Percentiles rank a stretch among this genome's conserved stretches.
Evolutionary conservation across 805 yeast genomes (phyloP).

Genomic region (Cyberlindnera bimundalis): DNA sequence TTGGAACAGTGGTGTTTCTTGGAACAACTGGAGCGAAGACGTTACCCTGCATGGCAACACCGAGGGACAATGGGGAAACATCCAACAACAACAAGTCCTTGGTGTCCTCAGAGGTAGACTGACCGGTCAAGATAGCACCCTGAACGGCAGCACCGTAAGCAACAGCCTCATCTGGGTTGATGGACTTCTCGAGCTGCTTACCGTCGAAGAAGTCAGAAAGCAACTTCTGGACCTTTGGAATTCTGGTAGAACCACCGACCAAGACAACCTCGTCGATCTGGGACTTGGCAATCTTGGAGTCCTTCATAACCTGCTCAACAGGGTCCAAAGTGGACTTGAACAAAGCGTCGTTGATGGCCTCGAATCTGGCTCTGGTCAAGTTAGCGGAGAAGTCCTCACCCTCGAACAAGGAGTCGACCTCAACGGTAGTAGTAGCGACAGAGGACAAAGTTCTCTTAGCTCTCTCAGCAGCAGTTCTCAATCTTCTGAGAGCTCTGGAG

Average conservation of each 20-base stretch:
- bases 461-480: slow-evolving; percentile 98
- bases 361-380: slow-evolving; percentile 97
- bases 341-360: slow-evolving; percentile 88
- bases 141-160: slow-evolving; percentile 99
- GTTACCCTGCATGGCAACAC: slow-evolving; percentile 99
- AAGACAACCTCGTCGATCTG: slow-evolving; percentile 91
- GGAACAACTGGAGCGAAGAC: slow-evolving; percentile 98
- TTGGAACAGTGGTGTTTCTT: slow-evolving; percentile 99
- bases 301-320: slow-evolving; percentile 93
- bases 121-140: slow-evolving; percentile 98
- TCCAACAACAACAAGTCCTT: slow-evolving; percentile 93
- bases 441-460: slow-evolving; percentile 98
- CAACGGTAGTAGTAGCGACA: slow-evolving; percentile 92
- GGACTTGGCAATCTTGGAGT: slow-evolving; percentile 79
- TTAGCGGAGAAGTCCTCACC: slow-evolving; percentile 95
- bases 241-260: slow-evolving; percentile 99
- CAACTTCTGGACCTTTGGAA: slow-evolving; percentile 95
- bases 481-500: slow-evolving; percentile 95
- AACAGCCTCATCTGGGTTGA: slow-evolving; percentile 99
- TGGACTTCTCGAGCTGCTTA: slow-evolving; percentile 93
- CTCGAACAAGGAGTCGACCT: slow-evolving; percentile 90
- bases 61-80: slow-evolving; percentile 97
- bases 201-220: slow-evolving; percentile 95
- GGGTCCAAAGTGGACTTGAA: slow-evolving; percentile 94
- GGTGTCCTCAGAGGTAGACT: slow-evolving; percentile 84